Conservation (phyloP, 805 yeast species). For the Geotrichum ghanense region DNA sequence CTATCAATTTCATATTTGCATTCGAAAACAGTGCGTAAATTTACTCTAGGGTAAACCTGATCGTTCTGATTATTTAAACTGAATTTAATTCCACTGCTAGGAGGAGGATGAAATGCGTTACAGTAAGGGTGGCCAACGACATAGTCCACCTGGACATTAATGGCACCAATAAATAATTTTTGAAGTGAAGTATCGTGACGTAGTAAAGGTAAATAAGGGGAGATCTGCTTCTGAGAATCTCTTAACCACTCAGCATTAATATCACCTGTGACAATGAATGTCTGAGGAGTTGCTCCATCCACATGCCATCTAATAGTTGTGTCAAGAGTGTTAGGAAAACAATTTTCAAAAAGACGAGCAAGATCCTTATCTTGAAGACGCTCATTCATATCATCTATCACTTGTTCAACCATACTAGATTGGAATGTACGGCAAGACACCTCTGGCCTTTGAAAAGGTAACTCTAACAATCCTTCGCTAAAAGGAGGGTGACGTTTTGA, state of each 20-base stretch:
- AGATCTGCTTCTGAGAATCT: constrained; percentile 74
- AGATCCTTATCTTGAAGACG: constrained; percentile 52
- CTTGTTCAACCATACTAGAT: constrained; percentile 49
- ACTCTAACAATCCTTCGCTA: constrained; percentile 40
- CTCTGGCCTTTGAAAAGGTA: constrained; percentile 72
- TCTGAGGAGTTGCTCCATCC: constrained; percentile 32
- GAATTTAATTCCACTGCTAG: constrained; percentile 30
- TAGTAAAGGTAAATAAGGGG: constrained; percentile 58
- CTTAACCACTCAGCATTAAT: constrained; percentile 91
- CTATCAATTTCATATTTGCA: constrained; percentile 87
- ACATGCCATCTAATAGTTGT: constrained; percentile 73
- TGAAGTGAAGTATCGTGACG: constrained; percentile 38
- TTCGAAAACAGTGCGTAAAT: constrained; percentile 67
- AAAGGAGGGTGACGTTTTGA: constrained; percentile 42
- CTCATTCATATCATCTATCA: constrained; percentile 40
- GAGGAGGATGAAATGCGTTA: constrained; percentile 86
- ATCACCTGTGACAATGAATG: constrained; percentile 85
- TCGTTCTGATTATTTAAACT: constrained; percentile 41
- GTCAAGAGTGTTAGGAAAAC: constrained; percentile 80
- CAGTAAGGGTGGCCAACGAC: constrained; percentile 63
- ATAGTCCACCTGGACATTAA: constrained; percentile 63
- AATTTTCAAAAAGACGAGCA: constrained; percentile 65
- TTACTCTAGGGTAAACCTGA: constrained; percentile 55
- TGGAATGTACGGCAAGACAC: constrained; percentile 60
- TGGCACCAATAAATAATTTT: constrained; percentile 61